Evolutionary conservation across 805 yeast genomes (phyloP), one percentile per base, ranked within the genome.

Genomic region (Blastobotrys peoriensis): DNA sequence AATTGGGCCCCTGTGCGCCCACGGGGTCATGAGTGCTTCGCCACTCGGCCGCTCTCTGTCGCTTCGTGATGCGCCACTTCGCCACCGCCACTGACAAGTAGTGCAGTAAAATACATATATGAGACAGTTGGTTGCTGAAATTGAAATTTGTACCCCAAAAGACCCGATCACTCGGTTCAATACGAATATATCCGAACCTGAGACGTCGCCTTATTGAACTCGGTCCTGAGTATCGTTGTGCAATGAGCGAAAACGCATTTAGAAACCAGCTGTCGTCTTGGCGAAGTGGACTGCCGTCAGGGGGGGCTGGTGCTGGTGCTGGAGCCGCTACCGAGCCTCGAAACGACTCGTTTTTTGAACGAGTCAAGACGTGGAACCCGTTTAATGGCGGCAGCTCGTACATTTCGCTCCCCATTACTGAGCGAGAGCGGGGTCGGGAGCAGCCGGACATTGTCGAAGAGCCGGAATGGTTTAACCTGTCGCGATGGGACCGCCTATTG

Each of bases 401-500:
- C 39, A 40, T 55, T 9, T 41, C 54, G 18, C 40, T 55, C 33
- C 59, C 59, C 3, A n/a, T 48, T 22, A 23, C 50, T 10, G 55
- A 52, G 34, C 49, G 50, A 30, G 55, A 54, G 9, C 30, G 30
- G 13, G 47, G 39, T 9, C 41, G 49, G n/a, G 60, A 47, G 15
- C 40, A 43, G 5, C 49, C 52, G 4, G 48, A 55, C 8, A 51
- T 49, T 25, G 64, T 61, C 6, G 68, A 65, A 36, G 69, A 65
- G 50, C 69, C 69, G 5, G 48, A 58, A 4, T 65, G 69, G 69
- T 65, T 65, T 48, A 61, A 59, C 9, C 49, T 68, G 49, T 78
- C 93, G 8, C 68, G 94, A 48, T 77, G 89, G 62, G 98, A 93
- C 60, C 69, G 95, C 43, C 66, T 88, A 21, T 60, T 86, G 21